phyloP scores from a whole-genome alignment of 768 basidiomycete genomes.

The Panellus pusillus region DNA sequence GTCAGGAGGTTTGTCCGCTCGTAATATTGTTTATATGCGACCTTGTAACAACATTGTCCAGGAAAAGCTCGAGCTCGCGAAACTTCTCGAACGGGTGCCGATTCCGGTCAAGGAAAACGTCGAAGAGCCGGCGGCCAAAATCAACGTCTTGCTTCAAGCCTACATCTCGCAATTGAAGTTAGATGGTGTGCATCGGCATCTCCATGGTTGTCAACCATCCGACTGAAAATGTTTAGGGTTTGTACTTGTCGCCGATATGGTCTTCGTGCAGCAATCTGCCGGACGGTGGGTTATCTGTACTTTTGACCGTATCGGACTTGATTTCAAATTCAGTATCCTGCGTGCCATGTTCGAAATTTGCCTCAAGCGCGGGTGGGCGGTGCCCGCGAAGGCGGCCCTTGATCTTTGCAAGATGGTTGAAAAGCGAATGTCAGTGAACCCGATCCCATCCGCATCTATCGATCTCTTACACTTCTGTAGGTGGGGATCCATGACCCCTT shows the following conservation, averaged over 20 bases:
- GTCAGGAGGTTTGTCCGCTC: conserved; percentile 52
- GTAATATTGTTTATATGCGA: conserved; percentile 17
- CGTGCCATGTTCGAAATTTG: conserved; percentile 98
- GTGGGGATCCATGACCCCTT: conserved; percentile 98
- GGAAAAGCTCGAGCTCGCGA: conserved; percentile 88
- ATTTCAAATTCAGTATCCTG: conserved; percentile 61
- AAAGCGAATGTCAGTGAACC: conserved; percentile 62
- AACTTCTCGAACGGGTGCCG: conserved; percentile 90
- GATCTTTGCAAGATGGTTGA: conserved; percentile 97
- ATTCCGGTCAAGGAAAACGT: conserved; percentile 97
- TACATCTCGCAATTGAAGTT: conserved; percentile 94
- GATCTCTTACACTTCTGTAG: conserved; percentile 35
- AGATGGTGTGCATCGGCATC: conserved; percentile 51
- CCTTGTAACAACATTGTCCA: conserved; percentile 23
- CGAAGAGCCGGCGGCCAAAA: conserved; percentile 95
- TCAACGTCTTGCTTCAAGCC: conserved; percentile 93
- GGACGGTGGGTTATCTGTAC: conserved; percentile 58
- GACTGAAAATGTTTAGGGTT: conserved; percentile 48
- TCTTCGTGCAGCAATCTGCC: conserved; percentile 96
- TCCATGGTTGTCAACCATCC: neutral
- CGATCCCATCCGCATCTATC: neutral
- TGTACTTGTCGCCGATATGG: conserved; percentile 87
- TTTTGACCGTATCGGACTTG: neutral
- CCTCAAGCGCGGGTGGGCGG: conserved; percentile 96
- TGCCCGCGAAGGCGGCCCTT: conserved; percentile 86